Conservation (phyloP, 345 rosid genomes). For the Carallia pectinifolia region DNA sequence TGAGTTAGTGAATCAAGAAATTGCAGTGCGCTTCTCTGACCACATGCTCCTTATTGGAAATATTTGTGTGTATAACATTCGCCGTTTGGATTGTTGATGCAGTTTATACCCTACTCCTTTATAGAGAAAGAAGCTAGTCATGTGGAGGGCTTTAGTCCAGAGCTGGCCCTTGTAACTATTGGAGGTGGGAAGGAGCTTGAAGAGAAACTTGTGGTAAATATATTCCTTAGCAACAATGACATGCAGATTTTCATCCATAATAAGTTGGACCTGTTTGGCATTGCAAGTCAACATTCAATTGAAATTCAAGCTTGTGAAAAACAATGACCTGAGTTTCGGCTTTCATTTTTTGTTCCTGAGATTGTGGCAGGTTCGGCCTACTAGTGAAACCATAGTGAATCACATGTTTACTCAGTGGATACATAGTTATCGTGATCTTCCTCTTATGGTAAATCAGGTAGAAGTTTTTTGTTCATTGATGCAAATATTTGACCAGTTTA, state of each 20-base stretch:
- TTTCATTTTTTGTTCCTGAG: slow-evolving; percentile 79
- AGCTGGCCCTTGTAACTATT: slow-evolving; percentile 79
- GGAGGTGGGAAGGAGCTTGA: slow-evolving; percentile 95
- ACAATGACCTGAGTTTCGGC: slow-evolving; percentile 54
- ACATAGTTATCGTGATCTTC: slow-evolving; percentile 93
- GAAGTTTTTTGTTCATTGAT: not conserved
- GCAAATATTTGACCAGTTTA: not conserved
- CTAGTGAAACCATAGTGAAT: slow-evolving; percentile 94
- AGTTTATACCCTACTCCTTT: slow-evolving; percentile 94
- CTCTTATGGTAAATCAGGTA: slow-evolving; percentile 94
- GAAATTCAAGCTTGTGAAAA: slow-evolving; percentile 19
- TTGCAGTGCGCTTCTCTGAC: not conserved
- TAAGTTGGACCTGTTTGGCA: not conserved
- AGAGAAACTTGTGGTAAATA: slow-evolving; percentile 91
- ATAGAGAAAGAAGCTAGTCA: slow-evolving; percentile 98
- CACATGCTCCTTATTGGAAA: too few species aligned
- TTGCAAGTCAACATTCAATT: slow-evolving; percentile 1
- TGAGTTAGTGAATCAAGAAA: too few species aligned
- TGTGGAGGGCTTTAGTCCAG: slow-evolving; percentile 94
- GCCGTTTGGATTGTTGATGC: slow-evolving; percentile 24
- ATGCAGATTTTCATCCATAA: not conserved
- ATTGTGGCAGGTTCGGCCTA: slow-evolving; percentile 97
- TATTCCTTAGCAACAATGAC: slow-evolving; percentile 9
- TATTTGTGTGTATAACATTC: slow-evolving; percentile 8
- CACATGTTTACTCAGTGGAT: slow-evolving; percentile 98